phyloP scores from a whole-genome alignment of 768 basidiomycete species.

The Phylloporus arenicola region DNA sequence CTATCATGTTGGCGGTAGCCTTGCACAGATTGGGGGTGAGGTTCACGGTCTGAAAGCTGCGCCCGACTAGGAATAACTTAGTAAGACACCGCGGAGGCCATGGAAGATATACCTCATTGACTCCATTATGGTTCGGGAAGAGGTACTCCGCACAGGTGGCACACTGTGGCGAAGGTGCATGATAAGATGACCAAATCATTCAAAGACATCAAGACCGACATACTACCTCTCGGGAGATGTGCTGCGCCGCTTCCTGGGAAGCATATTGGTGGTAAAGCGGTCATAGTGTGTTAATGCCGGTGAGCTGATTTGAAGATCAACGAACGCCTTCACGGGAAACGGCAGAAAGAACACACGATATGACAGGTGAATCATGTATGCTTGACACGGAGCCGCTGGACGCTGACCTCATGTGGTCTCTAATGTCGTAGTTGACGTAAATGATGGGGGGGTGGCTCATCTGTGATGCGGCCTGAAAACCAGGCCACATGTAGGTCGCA shows the following conservation, averaged over 20 bases:
- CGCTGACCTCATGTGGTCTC: conserved; percentile 29
- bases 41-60: conserved; percentile 17
- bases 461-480: conserved; percentile 40
- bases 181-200: conserved; percentile 10
- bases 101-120: conserved; percentile 24
- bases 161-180: conserved; percentile 5
- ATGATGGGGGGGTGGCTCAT: conserved; percentile 37
- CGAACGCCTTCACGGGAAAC: conserved; percentile 10
- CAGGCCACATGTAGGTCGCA: conserved; percentile 46
- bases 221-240: conserved; percentile 29
- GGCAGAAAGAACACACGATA: conserved; percentile 26
- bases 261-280: conserved; percentile 25
- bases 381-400: conserved; percentile 29
- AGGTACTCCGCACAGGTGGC: conserved; percentile 10
- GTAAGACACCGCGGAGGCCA: conserved; percentile 1
- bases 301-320: conserved; percentile 19
- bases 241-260: conserved; percentile 31
- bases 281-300: conserved; percentile 25
- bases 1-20: conserved; percentile 12
- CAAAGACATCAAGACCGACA: conserved; percentile 6
- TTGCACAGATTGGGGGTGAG: conserved; percentile 6
- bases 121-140: conserved; percentile 18
- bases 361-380: conserved; percentile 25
- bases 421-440: conserved; percentile 34
- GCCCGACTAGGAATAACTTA: conserved; percentile 19